Evolutionary conservation across 2,329 filamentous ascomycete genomes (phyloP), one percentile per base, ranked within the genome.

Genomic region (Zymoseptoria ardabiliae): DNA sequence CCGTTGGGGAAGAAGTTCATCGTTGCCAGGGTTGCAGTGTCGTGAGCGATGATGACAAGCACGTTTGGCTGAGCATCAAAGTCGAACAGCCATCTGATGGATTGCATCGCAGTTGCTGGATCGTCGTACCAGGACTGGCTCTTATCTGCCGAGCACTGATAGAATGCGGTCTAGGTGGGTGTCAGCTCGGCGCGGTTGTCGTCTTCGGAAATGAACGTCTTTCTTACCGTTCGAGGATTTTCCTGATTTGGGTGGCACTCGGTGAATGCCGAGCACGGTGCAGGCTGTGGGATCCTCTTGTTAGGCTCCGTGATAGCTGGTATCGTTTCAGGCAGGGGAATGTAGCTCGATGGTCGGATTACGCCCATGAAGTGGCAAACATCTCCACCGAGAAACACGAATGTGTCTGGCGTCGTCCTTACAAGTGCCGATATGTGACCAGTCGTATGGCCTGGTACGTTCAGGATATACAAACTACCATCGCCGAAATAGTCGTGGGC

Each of bases 401-500:
- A 63, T 3, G 66, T 64, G 17, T 66, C 63, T 2, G 55, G 54
- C 10, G 65, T 68, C 4, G 66, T 68, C 22, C 66, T 54, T 1
- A 64, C 66, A 4, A 68, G 56, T 4, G 63, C 66, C 10, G 63
- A 65, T 10, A 68, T 63, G 49, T 68, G 66, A 10, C 61, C 63
- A 4, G 61, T 62, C 11, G 63, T 63, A 51, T 68, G 66, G 4
- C 66, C 66, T 6, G 64, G 65, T 0, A 65, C 61, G 35, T 77
- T 73, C 4, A 79, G 66, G n/a, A 78, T 61, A 56, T 77, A 78
- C 51, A 78, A 70, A 8, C 69, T 73, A 1, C 75, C 75, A 50
- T 78, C 76, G 10, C 69, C 70, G 48, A 77, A 78, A 58, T 72
- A 77, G 56, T 78, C 76, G n/a, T 73, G 58, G 0, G 77, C 76